phyloP scores from a whole-genome alignment of 2,329 filamentous ascomycete genomes.

The Alternaria metachromatica region DNA sequence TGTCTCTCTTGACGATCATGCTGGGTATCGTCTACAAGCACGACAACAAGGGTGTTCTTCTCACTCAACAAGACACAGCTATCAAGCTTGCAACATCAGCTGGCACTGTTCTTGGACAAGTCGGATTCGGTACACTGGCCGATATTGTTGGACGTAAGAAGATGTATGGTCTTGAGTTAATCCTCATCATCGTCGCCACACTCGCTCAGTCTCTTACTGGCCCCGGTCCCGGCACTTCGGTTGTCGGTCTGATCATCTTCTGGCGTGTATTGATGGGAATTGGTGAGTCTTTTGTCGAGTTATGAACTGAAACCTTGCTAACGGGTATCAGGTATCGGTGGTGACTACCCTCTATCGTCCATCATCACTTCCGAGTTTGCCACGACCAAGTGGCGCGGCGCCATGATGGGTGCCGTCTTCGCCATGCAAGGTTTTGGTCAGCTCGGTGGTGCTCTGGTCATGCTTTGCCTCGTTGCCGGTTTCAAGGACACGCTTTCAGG shows the following conservation, averaged over 20 bases:
- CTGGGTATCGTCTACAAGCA: conserved; percentile 80
- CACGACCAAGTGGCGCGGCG: conserved; percentile 50
- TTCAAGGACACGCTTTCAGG: conserved; percentile 39
- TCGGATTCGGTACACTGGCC: conserved; percentile 69
- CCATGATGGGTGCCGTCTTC: conserved; percentile 54
- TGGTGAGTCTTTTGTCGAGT: conserved; percentile 50
- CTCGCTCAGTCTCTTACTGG: conserved; percentile 47
- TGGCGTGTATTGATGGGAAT: conserved; percentile 53
- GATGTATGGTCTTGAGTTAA: conserved; percentile 72
- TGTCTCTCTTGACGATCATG: conserved; percentile 63
- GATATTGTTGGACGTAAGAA: conserved; percentile 79
- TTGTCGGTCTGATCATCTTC: conserved; percentile 50
- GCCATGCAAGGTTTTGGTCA: conserved; percentile 54
- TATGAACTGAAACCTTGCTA: background rate
- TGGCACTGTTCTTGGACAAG: conserved; percentile 82
- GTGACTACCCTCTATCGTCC: conserved; percentile 81
- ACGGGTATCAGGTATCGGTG: conserved; percentile 55
- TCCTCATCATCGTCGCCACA: conserved; percentile 50
- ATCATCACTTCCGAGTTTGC: conserved; percentile 73
- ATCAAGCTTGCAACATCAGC: conserved; percentile 87
- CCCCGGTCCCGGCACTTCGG: conserved; percentile 43
- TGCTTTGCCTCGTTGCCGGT: conserved; percentile 40
- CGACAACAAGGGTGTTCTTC: conserved; percentile 58
- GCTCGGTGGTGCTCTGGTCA: conserved; percentile 46
- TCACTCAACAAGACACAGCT: conserved; percentile 74